Conservation (phyloP, 805 yeast species). For the Candida silvicultrix region DNA sequence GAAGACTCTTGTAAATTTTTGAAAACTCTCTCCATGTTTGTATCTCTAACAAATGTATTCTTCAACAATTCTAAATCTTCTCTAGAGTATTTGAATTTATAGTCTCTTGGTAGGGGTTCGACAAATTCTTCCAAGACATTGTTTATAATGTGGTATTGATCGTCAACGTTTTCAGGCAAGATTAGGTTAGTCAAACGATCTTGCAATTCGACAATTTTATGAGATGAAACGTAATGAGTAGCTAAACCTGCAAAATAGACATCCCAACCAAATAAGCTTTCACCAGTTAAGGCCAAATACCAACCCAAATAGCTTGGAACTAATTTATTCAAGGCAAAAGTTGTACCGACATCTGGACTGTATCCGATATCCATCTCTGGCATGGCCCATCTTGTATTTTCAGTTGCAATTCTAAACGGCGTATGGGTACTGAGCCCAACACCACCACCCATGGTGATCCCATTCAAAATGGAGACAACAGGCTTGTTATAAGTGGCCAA, state of each 20-base stretch:
- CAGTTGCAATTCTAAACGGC: slow-evolving; percentile 92
- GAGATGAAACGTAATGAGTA: slow-evolving; percentile 79
- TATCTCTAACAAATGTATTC: slow-evolving; percentile 47
- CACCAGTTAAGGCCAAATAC: slow-evolving; percentile 84
- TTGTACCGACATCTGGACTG: slow-evolving; percentile 93
- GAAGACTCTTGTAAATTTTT: slow-evolving; percentile 43
- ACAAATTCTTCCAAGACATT: slow-evolving; percentile 74
- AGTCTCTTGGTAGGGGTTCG: slow-evolving; percentile 57
- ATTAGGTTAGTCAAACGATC: slow-evolving; percentile 48
- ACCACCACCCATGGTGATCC: slow-evolving; percentile 98
- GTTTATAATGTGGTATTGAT: slow-evolving; percentile 44
- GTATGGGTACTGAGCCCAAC: slow-evolving; percentile 88
- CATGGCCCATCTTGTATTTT: slow-evolving; percentile 89
- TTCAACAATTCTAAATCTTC: slow-evolving; percentile 64
- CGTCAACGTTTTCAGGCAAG: slow-evolving; percentile 20
- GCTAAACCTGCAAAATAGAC: slow-evolving; percentile 81
- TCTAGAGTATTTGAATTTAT: slow-evolving; percentile 48
- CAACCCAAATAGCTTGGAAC: slow-evolving; percentile 75
- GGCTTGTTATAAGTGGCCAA: slow-evolving; percentile 86
- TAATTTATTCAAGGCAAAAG: slow-evolving; percentile 79
- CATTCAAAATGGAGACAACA: slow-evolving; percentile 77
- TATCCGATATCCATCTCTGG: slow-evolving; percentile 97
- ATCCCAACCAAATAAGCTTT: slow-evolving; percentile 69
- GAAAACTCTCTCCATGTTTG: slow-evolving; percentile 41
- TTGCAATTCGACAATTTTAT: slow-evolving; percentile 53